Conservation (phyloP, 306 rosid species). For the Myrica gale region DNA sequence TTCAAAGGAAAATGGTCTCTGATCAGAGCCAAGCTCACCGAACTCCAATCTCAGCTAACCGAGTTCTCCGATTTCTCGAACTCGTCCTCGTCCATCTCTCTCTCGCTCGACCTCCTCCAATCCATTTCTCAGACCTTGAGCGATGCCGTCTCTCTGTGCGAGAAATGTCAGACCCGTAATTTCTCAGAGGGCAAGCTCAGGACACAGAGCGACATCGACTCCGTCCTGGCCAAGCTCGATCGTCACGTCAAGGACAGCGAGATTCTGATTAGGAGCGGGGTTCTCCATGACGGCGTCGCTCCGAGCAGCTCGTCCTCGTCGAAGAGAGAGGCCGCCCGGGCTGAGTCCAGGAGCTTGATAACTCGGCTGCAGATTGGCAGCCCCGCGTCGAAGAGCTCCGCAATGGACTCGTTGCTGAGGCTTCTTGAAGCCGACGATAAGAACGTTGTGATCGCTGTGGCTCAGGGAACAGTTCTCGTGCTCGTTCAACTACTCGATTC, state of each 20-base stretch:
- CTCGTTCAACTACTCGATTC: slow-evolving; percentile 73
- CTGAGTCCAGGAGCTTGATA: slow-evolving; percentile 63
- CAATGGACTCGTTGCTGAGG: slow-evolving; percentile 57
- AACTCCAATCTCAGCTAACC: slow-evolving; percentile 62
- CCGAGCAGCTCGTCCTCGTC: slow-evolving; percentile 38
- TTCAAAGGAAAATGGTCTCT: slow-evolving; percentile 80
- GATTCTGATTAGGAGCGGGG: slow-evolving; percentile 69
- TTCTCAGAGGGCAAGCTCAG: slow-evolving; percentile 68
- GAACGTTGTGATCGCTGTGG: slow-evolving; percentile 85
- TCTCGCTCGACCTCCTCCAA: slow-evolving; percentile 63
- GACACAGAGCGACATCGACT: slow-evolving; percentile 82
- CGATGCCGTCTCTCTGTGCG: slow-evolving; percentile 54
- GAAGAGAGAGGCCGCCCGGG: slow-evolving; percentile 58
- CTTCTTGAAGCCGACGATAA: slow-evolving; percentile 71
- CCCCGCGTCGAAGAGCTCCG: slow-evolving; percentile 48
- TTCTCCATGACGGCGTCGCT: slow-evolving; percentile 46
- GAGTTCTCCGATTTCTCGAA: slow-evolving; percentile 56
- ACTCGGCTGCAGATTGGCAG: slow-evolving; percentile 86
- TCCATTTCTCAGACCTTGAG: slow-evolving; percentile 45
- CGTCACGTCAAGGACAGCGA: slow-evolving; percentile 65
- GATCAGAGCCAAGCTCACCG: slow-evolving; percentile 52
- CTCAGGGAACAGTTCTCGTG: slow-evolving; percentile 86
- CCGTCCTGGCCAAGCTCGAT: slow-evolving; percentile 61
- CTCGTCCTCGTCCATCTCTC: slow-evolving; percentile 45
- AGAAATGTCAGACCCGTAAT: slow-evolving; percentile 38